phyloP scores from a whole-genome alignment of 176 grass and related monocot species.

The Stipa capillata region DNA sequence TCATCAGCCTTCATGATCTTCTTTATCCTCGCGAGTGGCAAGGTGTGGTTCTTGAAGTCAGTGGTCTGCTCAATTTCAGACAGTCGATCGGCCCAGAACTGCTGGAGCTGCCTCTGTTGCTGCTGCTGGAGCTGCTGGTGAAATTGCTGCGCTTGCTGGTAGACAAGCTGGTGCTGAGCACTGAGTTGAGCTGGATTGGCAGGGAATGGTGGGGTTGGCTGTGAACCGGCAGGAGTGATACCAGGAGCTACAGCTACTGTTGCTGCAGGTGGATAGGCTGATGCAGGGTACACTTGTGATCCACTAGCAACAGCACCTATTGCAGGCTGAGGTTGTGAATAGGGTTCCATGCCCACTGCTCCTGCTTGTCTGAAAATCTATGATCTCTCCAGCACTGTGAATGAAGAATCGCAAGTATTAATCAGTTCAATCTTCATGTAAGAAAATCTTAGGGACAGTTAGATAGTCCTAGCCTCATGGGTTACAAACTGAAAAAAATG shows the following conservation, averaged over 20 bases:
- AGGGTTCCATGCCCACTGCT: conserved; percentile 37
- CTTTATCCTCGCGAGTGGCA: not conserved
- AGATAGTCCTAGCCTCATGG: not conserved
- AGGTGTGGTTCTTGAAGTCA: not conserved
- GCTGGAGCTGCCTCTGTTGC: not conserved
- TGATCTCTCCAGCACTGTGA: not conserved
- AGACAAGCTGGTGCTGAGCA: not conserved
- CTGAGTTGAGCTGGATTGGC: not conserved
- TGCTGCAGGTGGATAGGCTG: conserved; percentile 25
- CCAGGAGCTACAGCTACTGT: conserved; percentile 5
- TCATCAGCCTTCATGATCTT: not conserved
- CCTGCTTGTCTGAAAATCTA: not conserved
- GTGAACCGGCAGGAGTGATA: not conserved
- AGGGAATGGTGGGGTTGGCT: conserved; percentile 1
- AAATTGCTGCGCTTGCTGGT: not conserved
- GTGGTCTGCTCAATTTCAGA: not conserved
- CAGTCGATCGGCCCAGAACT: not conserved
- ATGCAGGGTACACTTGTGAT: conserved; percentile 33
- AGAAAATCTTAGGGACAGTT: not conserved
- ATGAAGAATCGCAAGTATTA: not conserved
- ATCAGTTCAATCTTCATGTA: not conserved
- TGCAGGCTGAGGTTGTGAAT: conserved; percentile 30
- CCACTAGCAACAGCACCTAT: conserved; percentile 30
- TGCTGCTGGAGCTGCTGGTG: not conserved
- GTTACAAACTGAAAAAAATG: not conserved